Conservation (phyloP, 768 basidiomycete genomes). For the Gyrodon lividus region DNA sequence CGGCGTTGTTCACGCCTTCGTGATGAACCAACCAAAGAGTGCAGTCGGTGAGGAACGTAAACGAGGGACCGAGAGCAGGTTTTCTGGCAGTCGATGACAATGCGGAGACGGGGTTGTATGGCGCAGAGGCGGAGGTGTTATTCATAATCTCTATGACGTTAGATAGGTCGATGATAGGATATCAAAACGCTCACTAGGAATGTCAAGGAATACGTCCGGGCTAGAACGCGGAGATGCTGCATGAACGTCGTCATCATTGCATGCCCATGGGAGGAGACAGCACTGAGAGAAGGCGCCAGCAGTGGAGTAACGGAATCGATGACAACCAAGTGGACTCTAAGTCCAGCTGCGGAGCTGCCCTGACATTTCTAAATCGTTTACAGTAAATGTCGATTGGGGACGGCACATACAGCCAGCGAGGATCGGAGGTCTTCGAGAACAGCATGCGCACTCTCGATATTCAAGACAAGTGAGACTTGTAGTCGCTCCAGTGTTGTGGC, state of each 20-base stretch:
- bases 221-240: constrained; percentile 54
- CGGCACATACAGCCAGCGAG: constrained; percentile 26
- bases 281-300: constrained; percentile 60
- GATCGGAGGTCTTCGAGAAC: constrained; percentile 46
- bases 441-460: constrained; percentile 52
- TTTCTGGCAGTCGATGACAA: constrained; percentile 46
- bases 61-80: constrained; percentile 75
- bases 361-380: constrained; percentile 7
- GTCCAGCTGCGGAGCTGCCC: constrained; percentile 6
- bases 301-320: constrained; percentile 68
- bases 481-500: constrained; percentile 51
- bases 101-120: constrained; percentile 33
- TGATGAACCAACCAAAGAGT: constrained; percentile 64
- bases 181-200: constrained; percentile 48
- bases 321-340: constrained; percentile 47
- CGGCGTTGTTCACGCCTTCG: constrained; percentile 8
- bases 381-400: neutral
- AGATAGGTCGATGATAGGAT: neutral
- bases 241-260: constrained; percentile 72
- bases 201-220: constrained; percentile 43
- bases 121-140: constrained; percentile 39
- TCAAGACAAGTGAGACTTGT: constrained; percentile 56
- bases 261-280: constrained; percentile 71
- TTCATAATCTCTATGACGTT: constrained; percentile 55
- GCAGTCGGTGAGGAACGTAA: constrained; percentile 68